These are phyloP conservation scores for Trichoderma erinaceum DNA, from an alignment of 495 filamentous ascomycete species.

Conservation along the genomic window DNA sequence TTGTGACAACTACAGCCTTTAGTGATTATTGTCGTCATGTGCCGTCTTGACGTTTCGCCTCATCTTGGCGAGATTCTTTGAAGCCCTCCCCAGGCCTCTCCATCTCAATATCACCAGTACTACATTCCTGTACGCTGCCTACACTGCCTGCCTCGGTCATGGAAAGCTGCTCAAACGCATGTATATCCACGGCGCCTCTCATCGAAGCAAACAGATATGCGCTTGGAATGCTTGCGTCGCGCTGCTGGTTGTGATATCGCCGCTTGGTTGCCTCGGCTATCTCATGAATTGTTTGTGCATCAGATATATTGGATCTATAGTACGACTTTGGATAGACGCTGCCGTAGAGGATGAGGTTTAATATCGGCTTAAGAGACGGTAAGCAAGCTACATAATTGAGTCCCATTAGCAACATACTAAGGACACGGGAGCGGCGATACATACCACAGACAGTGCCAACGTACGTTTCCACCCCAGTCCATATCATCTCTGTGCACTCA, in stretches of 20 bases:
- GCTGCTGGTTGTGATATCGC: neutral
- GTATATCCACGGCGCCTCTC: neutral
- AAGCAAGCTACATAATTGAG: neutral
- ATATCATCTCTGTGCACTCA: neutral
- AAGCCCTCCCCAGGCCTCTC: too few species aligned
- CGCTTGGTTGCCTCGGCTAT: neutral
- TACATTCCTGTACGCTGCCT: too few species aligned
- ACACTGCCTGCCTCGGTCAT: neutral
- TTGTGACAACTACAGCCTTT: too few species aligned
- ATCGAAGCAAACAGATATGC: neutral
- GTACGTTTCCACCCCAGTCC: neutral
- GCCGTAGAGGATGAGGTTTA: neutral
- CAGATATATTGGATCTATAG: neutral
- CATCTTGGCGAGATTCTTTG: too few species aligned
- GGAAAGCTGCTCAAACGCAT: neutral
- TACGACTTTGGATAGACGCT: neutral
- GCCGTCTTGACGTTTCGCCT: too few species aligned
- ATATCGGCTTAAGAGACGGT: neutral
- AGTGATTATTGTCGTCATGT: too few species aligned
- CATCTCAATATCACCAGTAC: too few species aligned
- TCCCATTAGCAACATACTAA: neutral
- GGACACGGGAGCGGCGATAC: neutral
- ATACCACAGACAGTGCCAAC: constrained; percentile 3
- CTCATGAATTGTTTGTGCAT: neutral
- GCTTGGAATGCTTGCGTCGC: neutral